Conservation (phyloP, 2,329 filamentous ascomycete species). For the Aspergillus chevalieri region DNA sequence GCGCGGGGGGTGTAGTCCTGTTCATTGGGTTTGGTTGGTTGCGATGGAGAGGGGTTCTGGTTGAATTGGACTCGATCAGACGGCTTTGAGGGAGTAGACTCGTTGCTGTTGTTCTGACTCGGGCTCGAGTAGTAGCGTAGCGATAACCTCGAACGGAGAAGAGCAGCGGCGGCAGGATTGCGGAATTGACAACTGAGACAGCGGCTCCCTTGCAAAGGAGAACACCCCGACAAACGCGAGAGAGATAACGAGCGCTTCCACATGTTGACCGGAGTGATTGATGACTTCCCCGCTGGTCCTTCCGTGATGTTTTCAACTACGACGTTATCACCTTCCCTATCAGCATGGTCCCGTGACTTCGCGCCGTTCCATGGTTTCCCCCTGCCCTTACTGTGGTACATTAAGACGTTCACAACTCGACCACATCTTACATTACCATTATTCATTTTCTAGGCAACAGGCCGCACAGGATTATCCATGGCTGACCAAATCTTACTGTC, state of each 20-base stretch:
- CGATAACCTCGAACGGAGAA: slow-evolving; percentile 14
- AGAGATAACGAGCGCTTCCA: slow-evolving; percentile 21
- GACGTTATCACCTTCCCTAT: not conserved
- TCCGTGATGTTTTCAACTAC: not conserved
- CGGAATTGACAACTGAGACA: slow-evolving; percentile 34
- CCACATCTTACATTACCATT: not conserved
- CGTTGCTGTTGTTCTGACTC: slow-evolving; percentile 9
- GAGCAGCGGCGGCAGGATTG: slow-evolving; percentile 13
- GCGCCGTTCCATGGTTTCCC: slow-evolving; percentile 14
- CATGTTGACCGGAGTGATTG: slow-evolving; percentile 16
- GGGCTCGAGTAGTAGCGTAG: slow-evolving; percentile 26
- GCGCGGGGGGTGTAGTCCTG: slow-evolving; percentile 47
- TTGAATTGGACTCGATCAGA: slow-evolving; percentile 20
- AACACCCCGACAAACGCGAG: slow-evolving; percentile 15
- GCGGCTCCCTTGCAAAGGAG: slow-evolving; percentile 21
- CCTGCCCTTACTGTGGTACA: not conserved
- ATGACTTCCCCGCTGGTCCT: not conserved
- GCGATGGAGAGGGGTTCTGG: slow-evolving; percentile 19
- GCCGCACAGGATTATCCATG: slow-evolving; percentile 9
- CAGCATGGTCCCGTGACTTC: slow-evolving; percentile 26
- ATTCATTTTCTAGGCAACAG: slow-evolving; percentile 8
- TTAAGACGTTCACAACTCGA: not conserved
- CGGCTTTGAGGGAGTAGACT: slow-evolving; percentile 6
- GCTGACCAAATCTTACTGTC: slow-evolving; percentile 8
- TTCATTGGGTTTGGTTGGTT: slow-evolving; percentile 23